These are phyloP conservation scores for Globisporangium nunn DNA, from an alignment of 352 stramenopile genomes.

Conservation along the genomic window DNA sequence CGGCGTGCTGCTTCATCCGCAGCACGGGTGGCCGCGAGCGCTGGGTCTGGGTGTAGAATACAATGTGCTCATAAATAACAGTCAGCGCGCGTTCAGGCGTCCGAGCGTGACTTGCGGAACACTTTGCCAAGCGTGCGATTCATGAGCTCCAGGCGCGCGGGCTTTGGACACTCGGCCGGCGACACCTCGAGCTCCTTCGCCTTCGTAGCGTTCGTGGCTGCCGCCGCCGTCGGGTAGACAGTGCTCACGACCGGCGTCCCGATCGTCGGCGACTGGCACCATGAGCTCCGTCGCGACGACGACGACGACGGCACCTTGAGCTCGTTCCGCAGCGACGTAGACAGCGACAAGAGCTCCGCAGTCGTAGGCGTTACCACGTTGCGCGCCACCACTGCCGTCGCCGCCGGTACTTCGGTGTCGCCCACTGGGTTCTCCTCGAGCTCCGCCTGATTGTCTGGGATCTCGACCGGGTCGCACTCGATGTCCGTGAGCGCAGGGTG, in stretches of 20 bases:
- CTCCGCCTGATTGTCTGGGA: neutral
- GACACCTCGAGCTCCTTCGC: conserved; percentile 11
- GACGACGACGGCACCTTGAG: neutral
- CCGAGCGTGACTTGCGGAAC: conserved; percentile 6
- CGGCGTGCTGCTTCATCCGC: no score
- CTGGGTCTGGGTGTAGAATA: no score
- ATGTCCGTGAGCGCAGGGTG: conserved; percentile 24
- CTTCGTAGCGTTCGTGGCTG: neutral
- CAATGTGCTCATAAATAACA: no score
- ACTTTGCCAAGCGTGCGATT: conserved; percentile 5
- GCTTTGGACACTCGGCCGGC: conserved; percentile 3
- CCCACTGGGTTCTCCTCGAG: neutral
- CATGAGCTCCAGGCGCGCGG: conserved; percentile 3
- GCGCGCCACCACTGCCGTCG: neutral
- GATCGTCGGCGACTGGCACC: neutral
- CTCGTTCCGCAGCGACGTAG: neutral
- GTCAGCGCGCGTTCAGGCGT: neutral
- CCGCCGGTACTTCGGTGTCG: neutral
- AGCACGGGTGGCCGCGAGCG: no score
- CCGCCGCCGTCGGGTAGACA: neutral
- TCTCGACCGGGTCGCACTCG: conserved; percentile 1
- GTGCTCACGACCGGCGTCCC: conserved; percentile 5
- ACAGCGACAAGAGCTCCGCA: neutral
- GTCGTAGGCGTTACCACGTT: neutral
- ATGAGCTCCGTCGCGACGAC: neutral